Percentiles rank a stretch among this genome's conserved stretches.
These are phyloP conservation scores for Exserohilum rostratum DNA, from an alignment of 2,329 filamentous ascomycete species.

Conservation along the genomic window DNA sequence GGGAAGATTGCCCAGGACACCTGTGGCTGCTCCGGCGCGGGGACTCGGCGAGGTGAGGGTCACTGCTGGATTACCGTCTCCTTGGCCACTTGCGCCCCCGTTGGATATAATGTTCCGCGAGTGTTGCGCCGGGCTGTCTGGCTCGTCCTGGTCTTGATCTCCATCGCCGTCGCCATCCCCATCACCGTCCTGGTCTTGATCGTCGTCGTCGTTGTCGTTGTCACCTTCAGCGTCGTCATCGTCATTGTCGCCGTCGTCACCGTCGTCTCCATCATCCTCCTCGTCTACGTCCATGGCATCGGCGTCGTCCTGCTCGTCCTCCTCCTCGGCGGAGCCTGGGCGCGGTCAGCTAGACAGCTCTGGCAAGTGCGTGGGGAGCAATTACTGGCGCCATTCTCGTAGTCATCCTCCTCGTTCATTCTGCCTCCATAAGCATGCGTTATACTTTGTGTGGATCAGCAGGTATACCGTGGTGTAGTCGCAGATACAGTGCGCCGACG, in stretches of 20 bases:
- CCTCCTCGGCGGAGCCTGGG: constrained; percentile 35
- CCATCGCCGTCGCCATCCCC: constrained; percentile 50
- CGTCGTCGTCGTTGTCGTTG: constrained; percentile 51
- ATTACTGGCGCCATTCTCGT: constrained; percentile 49
- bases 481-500: constrained; percentile 3
- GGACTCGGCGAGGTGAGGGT: constrained; percentile 57
- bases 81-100: constrained; percentile 31
- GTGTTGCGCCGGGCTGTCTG: constrained; percentile 52
- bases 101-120: constrained; percentile 36
- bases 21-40: constrained; percentile 36
- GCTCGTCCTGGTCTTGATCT: constrained; percentile 53
- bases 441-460: background rate
- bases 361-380: background rate
- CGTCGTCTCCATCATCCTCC: constrained; percentile 47
- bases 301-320: constrained; percentile 35
- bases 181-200: constrained; percentile 50
- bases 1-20: constrained; percentile 46
- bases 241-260: constrained; percentile 44
- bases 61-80: constrained; percentile 54
- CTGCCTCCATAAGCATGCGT: constrained; percentile 7
- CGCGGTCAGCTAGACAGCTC: constrained; percentile 14
- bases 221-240: constrained; percentile 53
- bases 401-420: constrained; percentile 57
- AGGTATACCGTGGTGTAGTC: background rate
- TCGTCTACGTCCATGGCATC: constrained; percentile 25